Conservation (phyloP, 306 rosid species). For the Sphenostylis stenocarpa region DNA sequence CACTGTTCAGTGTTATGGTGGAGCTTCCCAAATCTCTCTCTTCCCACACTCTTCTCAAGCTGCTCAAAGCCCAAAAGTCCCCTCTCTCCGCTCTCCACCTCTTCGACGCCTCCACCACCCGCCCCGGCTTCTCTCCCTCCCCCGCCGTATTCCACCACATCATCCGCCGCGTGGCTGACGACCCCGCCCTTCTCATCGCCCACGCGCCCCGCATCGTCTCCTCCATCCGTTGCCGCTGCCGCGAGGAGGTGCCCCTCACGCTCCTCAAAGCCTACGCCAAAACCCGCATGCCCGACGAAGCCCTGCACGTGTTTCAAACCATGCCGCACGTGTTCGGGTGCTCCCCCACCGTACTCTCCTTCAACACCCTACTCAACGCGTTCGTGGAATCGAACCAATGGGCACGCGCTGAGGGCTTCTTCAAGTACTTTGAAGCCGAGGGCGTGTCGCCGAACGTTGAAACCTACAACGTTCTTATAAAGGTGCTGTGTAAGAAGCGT, state of each 20-base stretch:
- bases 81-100: conserved; percentile 59
- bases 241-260: conserved; percentile 74
- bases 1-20: conserved; percentile 52
- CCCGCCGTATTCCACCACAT: conserved; percentile 64
- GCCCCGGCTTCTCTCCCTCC: conserved; percentile 53
- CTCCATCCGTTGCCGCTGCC: conserved; percentile 54
- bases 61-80: conserved; percentile 71
- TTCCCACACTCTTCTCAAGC: conserved; percentile 56
- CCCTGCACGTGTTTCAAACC: conserved; percentile 54
- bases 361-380: conserved; percentile 68
- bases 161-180: conserved; percentile 56
- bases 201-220: conserved; percentile 49
- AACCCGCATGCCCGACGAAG: conserved; percentile 73
- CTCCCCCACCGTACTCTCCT: conserved; percentile 63
- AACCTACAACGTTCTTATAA: conserved; percentile 69
- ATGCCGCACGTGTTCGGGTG: conserved; percentile 82
- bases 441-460: conserved; percentile 66
- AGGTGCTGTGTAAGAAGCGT: conserved; percentile 67
- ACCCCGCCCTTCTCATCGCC: conserved; percentile 48
- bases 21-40: conserved; percentile 63
- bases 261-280: conserved; percentile 77
- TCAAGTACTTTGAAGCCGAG: conserved; percentile 52
- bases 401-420: conserved; percentile 66
- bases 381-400: conserved; percentile 69
- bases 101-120: conserved; percentile 63